Evolutionary conservation across 805 yeast species (phyloP).

Genomic region (Kregervanrija pseudodelftensis): DNA sequence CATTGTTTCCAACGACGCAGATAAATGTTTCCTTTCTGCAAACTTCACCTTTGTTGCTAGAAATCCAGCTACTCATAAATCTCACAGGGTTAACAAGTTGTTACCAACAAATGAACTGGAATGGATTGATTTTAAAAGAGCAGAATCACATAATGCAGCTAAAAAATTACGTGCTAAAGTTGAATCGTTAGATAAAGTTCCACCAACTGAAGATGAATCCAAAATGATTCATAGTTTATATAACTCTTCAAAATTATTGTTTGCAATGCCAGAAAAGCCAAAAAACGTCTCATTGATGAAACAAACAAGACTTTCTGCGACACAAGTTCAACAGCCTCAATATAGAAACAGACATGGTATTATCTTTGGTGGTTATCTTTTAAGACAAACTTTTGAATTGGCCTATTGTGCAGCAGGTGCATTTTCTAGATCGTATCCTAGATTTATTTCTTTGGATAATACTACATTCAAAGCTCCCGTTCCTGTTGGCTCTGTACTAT

Average conservation of each 20-base stretch:
- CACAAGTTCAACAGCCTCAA: constrained; percentile 93
- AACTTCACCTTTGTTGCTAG: constrained; percentile 94
- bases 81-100: constrained; percentile 78
- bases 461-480: constrained; percentile 92
- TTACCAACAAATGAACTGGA: constrained; percentile 70
- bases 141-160: constrained; percentile 83
- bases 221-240: constrained; percentile 72
- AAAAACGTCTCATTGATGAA: constrained; percentile 56
- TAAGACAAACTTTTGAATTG: constrained; percentile 88
- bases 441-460: constrained; percentile 84
- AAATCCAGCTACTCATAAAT: constrained; percentile 84
- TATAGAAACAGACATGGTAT: constrained; percentile 91
- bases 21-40: constrained; percentile 76
- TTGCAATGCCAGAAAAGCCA: constrained; percentile 33
- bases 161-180: constrained; percentile 72
- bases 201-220: constrained; percentile 77
- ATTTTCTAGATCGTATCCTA: constrained; percentile 75
- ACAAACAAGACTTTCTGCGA: constrained; percentile 63
- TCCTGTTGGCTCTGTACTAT: constrained; percentile 88
- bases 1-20: constrained; percentile 42
- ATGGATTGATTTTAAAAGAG: constrained; percentile 78
- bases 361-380: constrained; percentile 91
- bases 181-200: constrained; percentile 50
- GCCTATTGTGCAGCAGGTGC: constrained; percentile 93
- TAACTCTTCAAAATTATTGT: constrained; percentile 40